Base-by-base conservation (phyloP, 1,284 basidiomycete genomes). In the Sanghuangporus baumii region DNA sequence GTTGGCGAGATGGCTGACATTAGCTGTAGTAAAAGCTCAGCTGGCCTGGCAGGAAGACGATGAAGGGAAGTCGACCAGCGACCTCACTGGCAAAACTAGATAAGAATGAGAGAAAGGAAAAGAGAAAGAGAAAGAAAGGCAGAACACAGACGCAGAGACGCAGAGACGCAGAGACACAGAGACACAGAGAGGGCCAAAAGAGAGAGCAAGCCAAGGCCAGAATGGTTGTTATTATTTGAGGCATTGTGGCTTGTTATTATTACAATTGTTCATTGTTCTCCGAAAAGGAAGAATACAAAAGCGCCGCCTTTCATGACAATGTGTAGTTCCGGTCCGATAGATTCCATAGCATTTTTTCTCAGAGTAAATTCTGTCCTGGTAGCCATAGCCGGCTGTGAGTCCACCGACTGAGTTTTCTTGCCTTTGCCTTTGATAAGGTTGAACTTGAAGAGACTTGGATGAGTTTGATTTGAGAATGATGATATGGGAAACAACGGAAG, bases 51-150 rank as follows among this genome's bases (percentile, higher is more conserved):
- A 62, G 66, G 62, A 65, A 55, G 62, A 54, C 47, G 51, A 14
- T 62, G 41, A 51, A 18, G 43, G 43, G 59, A 62, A 65, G 76
- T 83, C 81, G 80, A 65, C 80, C 80, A 73, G 81, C 80, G 80
- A 83, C 81, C 51, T 62, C 57, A 59, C 43, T 46, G 43, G 43
- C 43, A 46, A 48, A 47, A 55, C 50, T n/a, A 40, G 26, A 46
- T 26, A 55, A 59, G 55, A 51, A 47, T 12, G 36, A 20, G 43
- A 59, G 57, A 41, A 36, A 46, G 56, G 43, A 47, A 54, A 48
- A 60, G 37, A 62, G 12, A 36, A 59, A 36, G 57, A 50, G 34
- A 59, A 58, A 46, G 54, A 36, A 23, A 55, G 40, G 11, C 59
- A 46, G 41, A 47, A 61, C 41, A 23, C 55, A 57, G 46, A 36